Base-by-base conservation (phyloP, 1,139 yeast genomes). In the Geotrichum phurueaensis region DNA sequence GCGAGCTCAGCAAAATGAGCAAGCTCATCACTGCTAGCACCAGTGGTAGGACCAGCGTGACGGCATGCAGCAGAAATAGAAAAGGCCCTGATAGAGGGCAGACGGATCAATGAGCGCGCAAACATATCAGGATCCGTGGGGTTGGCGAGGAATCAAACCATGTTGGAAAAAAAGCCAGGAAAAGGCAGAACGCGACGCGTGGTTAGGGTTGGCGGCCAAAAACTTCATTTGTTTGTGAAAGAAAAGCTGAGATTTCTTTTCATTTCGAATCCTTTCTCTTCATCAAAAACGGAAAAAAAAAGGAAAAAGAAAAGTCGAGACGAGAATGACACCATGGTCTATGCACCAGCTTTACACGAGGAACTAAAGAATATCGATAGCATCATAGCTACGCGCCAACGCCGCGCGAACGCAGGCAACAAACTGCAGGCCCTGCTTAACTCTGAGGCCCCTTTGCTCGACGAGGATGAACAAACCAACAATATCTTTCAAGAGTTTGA, bases 371-470 rank as follows among this genome's bases (percentile, higher is more conserved):
- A 56, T 52, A 53, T 53, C 33, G 62, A 60, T 18, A 62, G 64
- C 29, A 62, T 62, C 47, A 62, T 87, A 67, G 84, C 89, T 15
- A 86, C 95, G 5, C 81, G 97, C 64, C 76, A 84, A 62, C 80
- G 91, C 65, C 84, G 99, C 59, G 75, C 90, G 56, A 94, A 94
- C 75, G 99, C 99, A 1, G 99, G 99, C 12, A 87, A 90, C 58
- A 79, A 95, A 62, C 78, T 94, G 69, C 83, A 84, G 69, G 85
- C 85, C 63, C 79, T 94, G 66, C 77, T 94, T 27, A 87, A 85
- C 63, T 81, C 88, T 51, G 97, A 91, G 69, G 76, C 76, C 63
- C 77, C 81, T 51, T 62, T 77, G 29, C 75, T 77, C 61, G 77
- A 75, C 62, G 76, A 79, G 6, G 85, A 86, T 65, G 81, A 88